Conservation (phyloP, 1,284 basidiomycete species). For the Trichosporon sp. region DNA sequence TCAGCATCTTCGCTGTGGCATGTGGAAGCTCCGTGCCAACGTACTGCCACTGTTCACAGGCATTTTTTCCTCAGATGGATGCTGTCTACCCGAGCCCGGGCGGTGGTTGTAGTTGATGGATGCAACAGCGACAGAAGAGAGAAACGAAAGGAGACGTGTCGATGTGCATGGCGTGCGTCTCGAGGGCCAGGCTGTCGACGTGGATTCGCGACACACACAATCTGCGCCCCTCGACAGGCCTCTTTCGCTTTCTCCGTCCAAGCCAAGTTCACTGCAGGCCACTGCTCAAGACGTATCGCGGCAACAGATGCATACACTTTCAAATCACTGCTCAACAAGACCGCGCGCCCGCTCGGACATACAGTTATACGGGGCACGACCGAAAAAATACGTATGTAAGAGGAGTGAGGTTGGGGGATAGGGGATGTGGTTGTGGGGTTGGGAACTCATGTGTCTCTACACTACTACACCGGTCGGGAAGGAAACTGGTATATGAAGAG, state of each 20-base stretch:
- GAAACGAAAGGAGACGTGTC: too few relatives aligned
- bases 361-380: slow-evolving; percentile 22
- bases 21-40: too few relatives aligned
- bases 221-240: background rate
- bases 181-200: too few relatives aligned
- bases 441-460: slow-evolving; percentile 17
- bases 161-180: too few relatives aligned
- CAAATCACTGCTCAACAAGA: slow-evolving; percentile 28
- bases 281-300: background rate
- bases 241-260: too few relatives aligned
- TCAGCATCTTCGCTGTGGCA: too few relatives aligned
- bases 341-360: slow-evolving; percentile 18
- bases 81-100: too few relatives aligned
- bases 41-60: too few relatives aligned
- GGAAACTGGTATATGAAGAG: slow-evolving; percentile 15
- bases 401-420: background rate
- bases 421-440: slow-evolving; percentile 4
- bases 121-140: too few relatives aligned
- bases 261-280: background rate
- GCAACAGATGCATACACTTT: slow-evolving; percentile 28
- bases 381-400: slow-evolving; percentile 16
- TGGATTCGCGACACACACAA: too few relatives aligned
- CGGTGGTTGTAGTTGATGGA: too few relatives aligned
- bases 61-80: too few relatives aligned
- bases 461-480: slow-evolving; percentile 8